Evolutionary conservation across 2,329 filamentous ascomycete species (phyloP).

Genomic region (Botrytis galanthina): DNA sequence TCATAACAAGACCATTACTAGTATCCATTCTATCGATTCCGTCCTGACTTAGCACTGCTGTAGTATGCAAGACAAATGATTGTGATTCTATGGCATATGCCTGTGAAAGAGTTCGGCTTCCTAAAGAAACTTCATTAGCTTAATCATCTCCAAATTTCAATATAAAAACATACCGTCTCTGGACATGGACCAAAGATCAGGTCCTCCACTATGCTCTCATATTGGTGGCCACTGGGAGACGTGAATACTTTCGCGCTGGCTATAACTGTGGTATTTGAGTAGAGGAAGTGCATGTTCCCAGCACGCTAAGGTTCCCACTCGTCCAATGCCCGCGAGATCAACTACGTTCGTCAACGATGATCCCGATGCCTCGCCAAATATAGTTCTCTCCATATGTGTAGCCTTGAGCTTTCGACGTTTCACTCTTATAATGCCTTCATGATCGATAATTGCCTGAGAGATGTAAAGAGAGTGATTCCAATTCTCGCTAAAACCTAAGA

Average conservation of each 20-base stretch:
- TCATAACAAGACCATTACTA: constrained; percentile 39
- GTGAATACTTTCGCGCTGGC: constrained; percentile 51
- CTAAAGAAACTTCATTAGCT: background rate
- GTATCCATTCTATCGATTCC: background rate
- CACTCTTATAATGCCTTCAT: constrained; percentile 43
- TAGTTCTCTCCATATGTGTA: constrained; percentile 45
- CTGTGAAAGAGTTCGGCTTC: constrained; percentile 49
- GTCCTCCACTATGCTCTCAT: constrained; percentile 48
- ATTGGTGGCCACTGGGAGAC: constrained; percentile 55
- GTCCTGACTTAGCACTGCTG: constrained; percentile 48
- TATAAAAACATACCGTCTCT: constrained; percentile 30
- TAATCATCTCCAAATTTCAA: background rate
- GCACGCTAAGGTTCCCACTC: constrained; percentile 54
- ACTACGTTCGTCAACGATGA: constrained; percentile 53
- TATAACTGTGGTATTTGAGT: constrained; percentile 49
- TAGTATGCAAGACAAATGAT: constrained; percentile 54
- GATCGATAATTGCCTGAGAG: constrained; percentile 51
- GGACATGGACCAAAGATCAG: constrained; percentile 29
- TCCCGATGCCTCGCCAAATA: constrained; percentile 55
- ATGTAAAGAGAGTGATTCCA: constrained; percentile 46
- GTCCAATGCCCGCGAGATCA: constrained; percentile 47
- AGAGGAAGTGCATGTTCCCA: constrained; percentile 53
- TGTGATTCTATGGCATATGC: constrained; percentile 57
- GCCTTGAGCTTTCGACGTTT: constrained; percentile 47
- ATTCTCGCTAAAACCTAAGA: constrained; percentile 48